Evolutionary conservation across 2,329 filamentous ascomycete genomes (phyloP), one percentile per base, ranked within the genome.

Genomic region (Sarocladium kiliense): DNA sequence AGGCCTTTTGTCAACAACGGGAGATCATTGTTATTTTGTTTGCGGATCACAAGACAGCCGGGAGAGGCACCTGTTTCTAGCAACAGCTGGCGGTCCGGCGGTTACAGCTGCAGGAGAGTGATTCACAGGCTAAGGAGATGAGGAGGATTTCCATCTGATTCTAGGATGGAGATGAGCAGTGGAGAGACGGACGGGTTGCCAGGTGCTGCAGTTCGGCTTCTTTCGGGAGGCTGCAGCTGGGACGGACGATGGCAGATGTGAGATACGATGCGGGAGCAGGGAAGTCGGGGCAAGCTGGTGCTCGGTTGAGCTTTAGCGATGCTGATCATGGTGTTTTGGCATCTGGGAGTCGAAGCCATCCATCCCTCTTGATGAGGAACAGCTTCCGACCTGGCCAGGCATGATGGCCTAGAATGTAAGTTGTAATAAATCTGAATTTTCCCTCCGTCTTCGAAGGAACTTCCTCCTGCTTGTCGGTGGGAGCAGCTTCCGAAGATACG

Each of bases 61-160:
- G 4, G 16, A 36, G 11, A 36, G 23, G n/a, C 47, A 51, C 18
- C 47, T 36, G 47, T 51, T 34, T 14, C 18, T 21, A 16, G 2
- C n/a, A n/a, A n/a, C 47, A 36, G 47, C 27, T 36, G 47, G 47
- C 5, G 16, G 18, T 3, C 30, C n/a, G 47, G 30, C 27, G 30
- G n/a, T 21, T 19, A 11, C 47, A 51, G 47, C 3, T 51, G 47
- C 30, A 10, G 23, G 26, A 11, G 30, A 51, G 47, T 51, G 47
- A 51, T 51, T 51, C 47, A 51, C 47, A 36, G 47, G 7, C 30
- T 12, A 14, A 14, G n/a, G 47, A 51, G 4, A 18, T 21, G n/a
- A 51, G 47, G 26, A 36, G 14, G 30, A 30, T 51, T 51, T 51
- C 27, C 47, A 51, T 51, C 47, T 23, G 30, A 36, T 30, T 49